phyloP scores from a whole-genome alignment of 495 filamentous ascomycete species.

The Endocarpon pusillum region DNA sequence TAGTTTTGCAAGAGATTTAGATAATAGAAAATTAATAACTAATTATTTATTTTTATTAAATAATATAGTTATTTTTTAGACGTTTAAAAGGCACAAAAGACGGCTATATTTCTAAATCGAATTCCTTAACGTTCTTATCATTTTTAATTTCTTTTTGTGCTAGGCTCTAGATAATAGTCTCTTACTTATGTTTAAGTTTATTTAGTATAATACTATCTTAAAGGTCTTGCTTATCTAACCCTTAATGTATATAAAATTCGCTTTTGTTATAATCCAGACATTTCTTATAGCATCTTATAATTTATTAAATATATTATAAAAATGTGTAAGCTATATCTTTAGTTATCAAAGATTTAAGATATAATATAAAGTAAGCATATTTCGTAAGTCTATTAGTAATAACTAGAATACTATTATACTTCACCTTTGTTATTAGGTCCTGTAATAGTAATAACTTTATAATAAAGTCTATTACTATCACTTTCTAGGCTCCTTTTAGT shows the following conservation, averaged over 20 bases:
- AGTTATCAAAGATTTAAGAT: neutral
- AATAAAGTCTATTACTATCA: conserved; percentile 3
- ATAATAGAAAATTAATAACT: too few relatives aligned
- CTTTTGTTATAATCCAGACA: neutral
- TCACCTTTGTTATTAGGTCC: conserved; percentile 1
- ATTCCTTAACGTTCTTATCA: neutral
- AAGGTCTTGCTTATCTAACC: neutral
- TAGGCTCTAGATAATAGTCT: too few relatives aligned
- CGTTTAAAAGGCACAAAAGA: too few relatives aligned
- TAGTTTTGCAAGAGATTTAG: too few relatives aligned
- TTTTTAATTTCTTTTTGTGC: too few relatives aligned
- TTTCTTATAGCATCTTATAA: neutral
- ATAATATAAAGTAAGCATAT: neutral
- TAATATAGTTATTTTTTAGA: too few relatives aligned
- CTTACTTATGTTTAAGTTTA: too few relatives aligned
- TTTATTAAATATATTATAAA: neutral
- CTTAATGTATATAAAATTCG: neutral
- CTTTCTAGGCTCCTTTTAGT: neutral
- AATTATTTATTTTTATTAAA: too few relatives aligned
- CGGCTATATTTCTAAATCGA: too few relatives aligned
- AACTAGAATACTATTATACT: conserved; percentile 1
- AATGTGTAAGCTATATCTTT: neutral
- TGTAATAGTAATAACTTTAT: conserved; percentile 4
- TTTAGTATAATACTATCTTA: too few relatives aligned
- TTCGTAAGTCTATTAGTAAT: neutral